phyloP scores from a whole-genome alignment of 2,329 filamentous ascomycete species.

The Setomelanomma holmii region DNA sequence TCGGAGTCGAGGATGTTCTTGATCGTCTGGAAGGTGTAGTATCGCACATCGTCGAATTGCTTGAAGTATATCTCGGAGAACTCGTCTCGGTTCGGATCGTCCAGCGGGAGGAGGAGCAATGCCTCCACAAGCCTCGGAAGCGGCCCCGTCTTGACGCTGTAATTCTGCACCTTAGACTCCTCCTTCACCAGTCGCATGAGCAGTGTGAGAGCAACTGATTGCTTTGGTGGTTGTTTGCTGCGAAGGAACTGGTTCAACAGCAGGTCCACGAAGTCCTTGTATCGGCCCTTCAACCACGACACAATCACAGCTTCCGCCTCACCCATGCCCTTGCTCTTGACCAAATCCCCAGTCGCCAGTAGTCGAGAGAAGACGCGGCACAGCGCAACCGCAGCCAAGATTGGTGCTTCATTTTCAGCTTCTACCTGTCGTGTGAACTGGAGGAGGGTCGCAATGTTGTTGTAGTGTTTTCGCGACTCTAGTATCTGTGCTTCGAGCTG shows the following conservation, averaged over 20 bases:
- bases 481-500: slow-evolving; percentile 80
- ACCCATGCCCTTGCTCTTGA: slow-evolving; percentile 67
- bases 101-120: slow-evolving; percentile 65
- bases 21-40: slow-evolving; percentile 78
- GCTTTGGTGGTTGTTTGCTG: slow-evolving; percentile 65
- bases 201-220: slow-evolving; percentile 75
- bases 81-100: slow-evolving; percentile 68
- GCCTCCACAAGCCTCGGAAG: slow-evolving; percentile 70
- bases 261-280: slow-evolving; percentile 72
- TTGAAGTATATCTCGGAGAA: slow-evolving; percentile 81
- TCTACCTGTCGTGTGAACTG: slow-evolving; percentile 60
- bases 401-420: slow-evolving; percentile 61
- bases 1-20: slow-evolving; percentile 50
- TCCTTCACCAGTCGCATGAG: slow-evolving; percentile 85
- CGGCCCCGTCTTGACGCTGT: slow-evolving; percentile 72
- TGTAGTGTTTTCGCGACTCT: slow-evolving; percentile 88
- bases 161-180: slow-evolving; percentile 59
- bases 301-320: slow-evolving; percentile 78
- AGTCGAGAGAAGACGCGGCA: slow-evolving; percentile 87
- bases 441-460: slow-evolving; percentile 81
- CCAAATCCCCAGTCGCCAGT: slow-evolving; percentile 74
- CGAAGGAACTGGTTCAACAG: slow-evolving; percentile 66
- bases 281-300: slow-evolving; percentile 78
- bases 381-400: slow-evolving; percentile 78
- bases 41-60: slow-evolving; percentile 83